phyloP scores from a whole-genome alignment of 768 basidiomycete genomes.

The Cubamyces lactineus region DNA sequence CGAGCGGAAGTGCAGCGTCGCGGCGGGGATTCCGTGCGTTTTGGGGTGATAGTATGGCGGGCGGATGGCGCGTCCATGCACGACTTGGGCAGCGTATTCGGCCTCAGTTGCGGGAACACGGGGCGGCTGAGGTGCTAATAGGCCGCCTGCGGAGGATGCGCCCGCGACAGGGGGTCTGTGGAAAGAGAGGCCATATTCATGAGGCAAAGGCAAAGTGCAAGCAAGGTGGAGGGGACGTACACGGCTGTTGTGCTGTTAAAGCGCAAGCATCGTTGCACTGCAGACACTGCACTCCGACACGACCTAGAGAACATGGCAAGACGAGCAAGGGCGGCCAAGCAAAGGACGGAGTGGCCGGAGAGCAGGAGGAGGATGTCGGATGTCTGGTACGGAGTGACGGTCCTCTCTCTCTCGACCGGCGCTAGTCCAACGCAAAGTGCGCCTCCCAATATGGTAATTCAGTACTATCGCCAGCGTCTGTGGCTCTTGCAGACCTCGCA shows the following conservation, averaged over 20 bases:
- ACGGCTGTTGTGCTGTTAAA: conserved; percentile 10
- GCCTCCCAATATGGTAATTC: conserved; percentile 8
- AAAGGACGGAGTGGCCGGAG: background rate
- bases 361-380: background rate
- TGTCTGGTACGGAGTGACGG: too few relatives aligned
- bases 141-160: background rate
- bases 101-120: conserved; percentile 34
- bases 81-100: conserved; percentile 53
- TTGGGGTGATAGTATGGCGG: conserved; percentile 58
- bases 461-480: background rate
- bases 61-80: conserved; percentile 64
- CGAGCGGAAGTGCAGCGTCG: conserved; percentile 81
- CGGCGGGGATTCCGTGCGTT: conserved; percentile 75
- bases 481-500: too few relatives aligned
- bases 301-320: conserved; percentile 14
- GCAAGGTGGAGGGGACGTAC: background rate
- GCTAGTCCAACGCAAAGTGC: background rate
- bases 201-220: background rate
- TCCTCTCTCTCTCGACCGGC: too few relatives aligned
- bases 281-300: conserved; percentile 4
- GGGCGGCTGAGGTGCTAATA: background rate
- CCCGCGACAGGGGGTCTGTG: background rate
- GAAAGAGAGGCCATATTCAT: background rate
- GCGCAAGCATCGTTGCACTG: conserved; percentile 13
- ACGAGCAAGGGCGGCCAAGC: background rate